A percentile compares a stretch with the other conserved stretches of the same genome.
Evolutionary conservation across 129 eudicot genomes (phyloP).

Genomic region (Kitagawia praeruptora): DNA sequence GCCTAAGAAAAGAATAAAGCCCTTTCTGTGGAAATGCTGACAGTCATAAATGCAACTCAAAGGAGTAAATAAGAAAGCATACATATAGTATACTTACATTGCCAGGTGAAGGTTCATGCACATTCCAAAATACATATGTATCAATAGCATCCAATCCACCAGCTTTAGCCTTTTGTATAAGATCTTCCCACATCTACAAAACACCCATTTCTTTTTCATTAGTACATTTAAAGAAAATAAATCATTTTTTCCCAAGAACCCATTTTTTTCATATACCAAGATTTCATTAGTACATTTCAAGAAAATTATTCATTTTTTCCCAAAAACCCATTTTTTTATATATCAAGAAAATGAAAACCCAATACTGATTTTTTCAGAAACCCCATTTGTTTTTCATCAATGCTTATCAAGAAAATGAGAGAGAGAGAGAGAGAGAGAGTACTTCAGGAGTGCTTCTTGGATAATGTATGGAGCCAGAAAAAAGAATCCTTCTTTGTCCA

Average conservation of each 20-base stretch:
- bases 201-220: neutral
- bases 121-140: slow-evolving; percentile 87
- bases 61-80: neutral
- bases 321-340: neutral
- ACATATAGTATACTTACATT: slow-evolving; percentile 31
- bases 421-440: neutral
- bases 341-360: neutral
- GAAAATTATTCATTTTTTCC: neutral
- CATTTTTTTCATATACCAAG: neutral
- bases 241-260: neutral
- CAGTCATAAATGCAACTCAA: neutral
- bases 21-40: neutral
- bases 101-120: slow-evolving; percentile 92
- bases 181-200: slow-evolving; percentile 94
- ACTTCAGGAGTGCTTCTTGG: slow-evolving; percentile 96
- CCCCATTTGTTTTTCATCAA: neutral
- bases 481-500: slow-evolving; percentile 63
- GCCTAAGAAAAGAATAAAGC: neutral
- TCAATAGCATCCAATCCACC: slow-evolving; percentile 93
- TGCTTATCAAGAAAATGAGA: no score
- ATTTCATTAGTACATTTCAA: neutral
- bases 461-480: slow-evolving; percentile 86
- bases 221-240: slow-evolving; percentile 7
- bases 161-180: slow-evolving; percentile 79
- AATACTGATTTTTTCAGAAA: neutral